Conservation (phyloP, 305 asterid species). For the Fraxinus velutina region DNA sequence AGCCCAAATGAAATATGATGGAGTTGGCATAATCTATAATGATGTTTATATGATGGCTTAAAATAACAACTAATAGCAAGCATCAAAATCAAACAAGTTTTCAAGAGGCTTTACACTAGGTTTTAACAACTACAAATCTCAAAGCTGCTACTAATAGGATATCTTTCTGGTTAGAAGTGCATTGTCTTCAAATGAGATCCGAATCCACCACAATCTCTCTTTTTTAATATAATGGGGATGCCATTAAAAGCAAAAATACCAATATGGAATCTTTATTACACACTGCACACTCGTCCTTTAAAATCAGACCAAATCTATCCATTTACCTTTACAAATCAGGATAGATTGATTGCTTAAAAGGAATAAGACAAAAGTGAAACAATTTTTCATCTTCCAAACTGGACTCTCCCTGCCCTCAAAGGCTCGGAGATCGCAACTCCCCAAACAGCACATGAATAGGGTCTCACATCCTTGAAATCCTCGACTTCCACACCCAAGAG, state of each 20-base stretch:
- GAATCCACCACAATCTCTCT: background rate
- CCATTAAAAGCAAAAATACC: background rate
- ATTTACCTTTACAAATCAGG: no score
- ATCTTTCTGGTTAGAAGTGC: background rate
- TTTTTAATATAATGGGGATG: no score
- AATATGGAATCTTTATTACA: background rate
- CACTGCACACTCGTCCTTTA: background rate
- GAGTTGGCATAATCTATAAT: background rate
- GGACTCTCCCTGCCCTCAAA: no score
- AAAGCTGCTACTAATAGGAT: background rate
- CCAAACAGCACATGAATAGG: no score
- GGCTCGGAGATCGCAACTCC: no score
- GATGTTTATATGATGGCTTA: background rate
- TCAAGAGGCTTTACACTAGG: background rate
- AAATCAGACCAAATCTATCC: no score
- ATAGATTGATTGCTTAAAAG: no score
- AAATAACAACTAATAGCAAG: background rate
- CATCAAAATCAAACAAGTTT: background rate
- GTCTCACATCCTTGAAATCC: no score
- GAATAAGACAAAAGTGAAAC: no score
- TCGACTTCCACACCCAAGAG: background rate
- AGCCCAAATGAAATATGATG: background rate
- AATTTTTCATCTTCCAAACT: no score
- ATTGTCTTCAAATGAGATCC: background rate
- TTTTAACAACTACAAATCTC: background rate